phyloP scores from a whole-genome alignment of 306 rosid genomes.

The Sicyos edulis region DNA sequence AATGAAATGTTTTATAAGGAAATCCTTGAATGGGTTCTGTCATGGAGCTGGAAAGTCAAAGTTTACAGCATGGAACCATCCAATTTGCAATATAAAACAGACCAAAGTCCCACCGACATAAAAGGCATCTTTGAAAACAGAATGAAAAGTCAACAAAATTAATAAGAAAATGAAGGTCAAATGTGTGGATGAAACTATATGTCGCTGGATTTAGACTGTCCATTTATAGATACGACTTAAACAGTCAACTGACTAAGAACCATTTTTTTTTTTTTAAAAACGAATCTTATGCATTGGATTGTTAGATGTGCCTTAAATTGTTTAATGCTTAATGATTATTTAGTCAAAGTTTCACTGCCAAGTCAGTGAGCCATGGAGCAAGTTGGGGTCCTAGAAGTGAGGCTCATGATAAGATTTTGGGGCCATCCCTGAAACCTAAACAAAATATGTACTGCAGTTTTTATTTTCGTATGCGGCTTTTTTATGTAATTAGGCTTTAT shows the following conservation, averaged over 20 bases:
- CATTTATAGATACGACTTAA: neutral
- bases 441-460: too few relatives aligned
- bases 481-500: too few relatives aligned
- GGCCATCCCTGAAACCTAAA: too few relatives aligned
- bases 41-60: slow-evolving; percentile 5
- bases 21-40: neutral
- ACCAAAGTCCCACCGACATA: slow-evolving; percentile 21
- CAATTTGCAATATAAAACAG: slow-evolving; percentile 17
- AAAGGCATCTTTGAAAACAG: slow-evolving; percentile 3
- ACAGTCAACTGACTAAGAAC: neutral
- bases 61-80: slow-evolving; percentile 14
- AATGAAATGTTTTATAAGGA: neutral
- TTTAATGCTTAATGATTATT: too few relatives aligned
- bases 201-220: slow-evolving; percentile 18
- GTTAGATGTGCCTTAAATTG: too few relatives aligned
- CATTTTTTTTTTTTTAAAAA: too few relatives aligned
- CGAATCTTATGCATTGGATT: too few relatives aligned
- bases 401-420: too few relatives aligned
- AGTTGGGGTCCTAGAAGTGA: too few relatives aligned
- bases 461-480: too few relatives aligned
- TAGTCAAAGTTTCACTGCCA: too few relatives aligned
- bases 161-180: slow-evolving; percentile 6
- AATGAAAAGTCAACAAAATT: neutral
- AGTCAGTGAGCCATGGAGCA: too few relatives aligned
- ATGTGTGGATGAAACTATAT: slow-evolving; percentile 1